Evolutionary conservation across 1,284 basidiomycete genomes (phyloP), one percentile per base, ranked within the genome.

Genomic region (Naganishia sp.): DNA sequence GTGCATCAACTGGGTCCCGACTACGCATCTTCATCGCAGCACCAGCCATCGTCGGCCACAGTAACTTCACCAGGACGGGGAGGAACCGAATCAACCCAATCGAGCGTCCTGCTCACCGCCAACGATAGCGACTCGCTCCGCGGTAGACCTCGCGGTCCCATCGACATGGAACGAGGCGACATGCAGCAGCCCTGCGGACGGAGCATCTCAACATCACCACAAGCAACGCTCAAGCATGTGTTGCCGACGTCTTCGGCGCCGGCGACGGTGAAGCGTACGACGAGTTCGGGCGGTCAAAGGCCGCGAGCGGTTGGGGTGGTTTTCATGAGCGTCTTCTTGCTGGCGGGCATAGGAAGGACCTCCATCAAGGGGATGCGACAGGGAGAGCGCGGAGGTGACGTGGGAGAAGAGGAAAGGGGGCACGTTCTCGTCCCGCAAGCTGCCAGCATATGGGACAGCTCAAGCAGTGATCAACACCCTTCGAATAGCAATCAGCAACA

Each of bases 271-370:
- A 63, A 53, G 32, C 28, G 52, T 4, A 65, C 63, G 10, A 65
- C 63, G n/a, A 65, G 53, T 35, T 47, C 52, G 18, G 41, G 53
- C 2, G 52, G 52, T 10, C 63, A 52, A 41, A 63, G 63, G 18
- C 52, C 45, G 54, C 15, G 63, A 3, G 63, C 46, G 9, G 53
- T 75, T 0, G 79, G 77, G 3, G 77, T 81, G 15, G 78, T 79
- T 5, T 77, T 80, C 65, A 77, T 80, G 77, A 75, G 76, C 23
- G 50, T 71, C 28, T 79, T 46, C 72, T 74, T 13, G 21, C 77
- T 62, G 75, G 42, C 67, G 70, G 55, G 72, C 64, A 23, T 73
- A 58, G 54, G 71, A 62, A 25, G 45, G 28, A 21, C 50, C 7
- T 39, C 35, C 10, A 10, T 39, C 10, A 39, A 39, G 18, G 25